phyloP scores from a whole-genome alignment of 2,329 filamentous ascomycete genomes.

The Clarireedia sp. region DNA sequence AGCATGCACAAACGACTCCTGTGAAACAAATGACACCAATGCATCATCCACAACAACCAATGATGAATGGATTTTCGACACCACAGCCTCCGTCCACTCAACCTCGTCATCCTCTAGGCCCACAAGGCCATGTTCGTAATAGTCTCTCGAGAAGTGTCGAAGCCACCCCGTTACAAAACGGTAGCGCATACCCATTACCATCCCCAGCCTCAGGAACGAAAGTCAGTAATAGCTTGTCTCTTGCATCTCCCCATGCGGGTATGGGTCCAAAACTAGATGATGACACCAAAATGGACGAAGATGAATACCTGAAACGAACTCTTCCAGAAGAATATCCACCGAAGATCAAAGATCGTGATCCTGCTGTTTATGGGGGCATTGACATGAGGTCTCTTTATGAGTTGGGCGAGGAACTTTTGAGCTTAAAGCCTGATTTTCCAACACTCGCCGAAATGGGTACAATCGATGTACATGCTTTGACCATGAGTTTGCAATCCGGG shows the following conservation, averaged over 20 bases:
- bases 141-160: slow-evolving; percentile 47
- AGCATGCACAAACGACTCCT: slow-evolving; percentile 38
- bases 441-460: slow-evolving; percentile 70
- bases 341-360: slow-evolving; percentile 44
- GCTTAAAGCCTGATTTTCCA: slow-evolving; percentile 68
- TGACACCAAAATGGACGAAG: slow-evolving; percentile 9
- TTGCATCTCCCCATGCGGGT: slow-evolving; percentile 23
- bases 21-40: slow-evolving; percentile 38
- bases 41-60: slow-evolving; percentile 37
- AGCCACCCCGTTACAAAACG: slow-evolving; percentile 28
- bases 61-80: slow-evolving; percentile 43
- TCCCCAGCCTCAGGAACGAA: slow-evolving; percentile 36
- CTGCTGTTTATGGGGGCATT: slow-evolving; percentile 63
- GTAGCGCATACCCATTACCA: slow-evolving; percentile 36
- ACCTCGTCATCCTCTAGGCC: slow-evolving; percentile 30
- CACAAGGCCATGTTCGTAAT: slow-evolving; percentile 40
- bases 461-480: slow-evolving; percentile 85
- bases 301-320: slow-evolving; percentile 1
- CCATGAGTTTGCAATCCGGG: slow-evolving; percentile 81
- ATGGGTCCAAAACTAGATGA: slow-evolving; percentile 13
- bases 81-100: slow-evolving; percentile 37
- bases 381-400: slow-evolving; percentile 57
- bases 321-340: slow-evolving; percentile 41
- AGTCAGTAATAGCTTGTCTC: slow-evolving; percentile 16
- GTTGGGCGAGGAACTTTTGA: slow-evolving; percentile 51